Evolutionary conservation across 257 asterid genomes (phyloP), one percentile per base, ranked within the genome.

Genomic region (Thymus quinquecostatus): DNA sequence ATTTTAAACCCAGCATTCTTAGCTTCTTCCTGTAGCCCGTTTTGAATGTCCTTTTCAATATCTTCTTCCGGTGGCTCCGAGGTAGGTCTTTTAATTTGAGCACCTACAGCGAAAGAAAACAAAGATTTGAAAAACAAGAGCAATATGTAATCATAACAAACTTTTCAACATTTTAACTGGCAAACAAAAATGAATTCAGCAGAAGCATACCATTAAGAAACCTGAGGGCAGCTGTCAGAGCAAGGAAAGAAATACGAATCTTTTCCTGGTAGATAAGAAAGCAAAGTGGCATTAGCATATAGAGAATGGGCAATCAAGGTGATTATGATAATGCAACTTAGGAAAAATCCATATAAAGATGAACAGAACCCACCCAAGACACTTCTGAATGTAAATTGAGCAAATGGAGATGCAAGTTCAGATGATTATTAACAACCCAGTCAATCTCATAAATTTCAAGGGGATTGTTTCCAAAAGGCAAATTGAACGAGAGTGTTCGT

Each of bases 141-240:
- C 40, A 48, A 28, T 11, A 80, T 1, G 21, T 8, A 2, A 36
- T 65, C 54, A 55, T 51, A 50, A 53, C 33, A 68, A 47, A 32
- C 7, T n/a, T 13, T 29, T 50, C 60, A 38, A 58, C 7, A 43
- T 50, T 67, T 54, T 47, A 70, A 70, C 38, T 59, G 34, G 49
- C 64, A 72, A 7, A 81, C 30, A 8, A 21, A 63, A 47, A 47
- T 55, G 64, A 72, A 64, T 13, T 55, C 64, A 72, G 67, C 11
- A 79, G 75, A 79, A 67, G 68, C 61, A 53, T 85, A 95, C 98
- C 99, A 11, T 89, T 82, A 28, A 87, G 78, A 75, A 95, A 92
- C 82, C 82, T 89, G 85, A 92, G 91, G 54, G 99, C 99, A 55
- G 97, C 99, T 71, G 78, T 81, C 49, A 76, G 90, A 72, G 97